Evolutionary conservation across 495 filamentous ascomycete species (phyloP).

Genomic region (Neurospora sp.): DNA sequence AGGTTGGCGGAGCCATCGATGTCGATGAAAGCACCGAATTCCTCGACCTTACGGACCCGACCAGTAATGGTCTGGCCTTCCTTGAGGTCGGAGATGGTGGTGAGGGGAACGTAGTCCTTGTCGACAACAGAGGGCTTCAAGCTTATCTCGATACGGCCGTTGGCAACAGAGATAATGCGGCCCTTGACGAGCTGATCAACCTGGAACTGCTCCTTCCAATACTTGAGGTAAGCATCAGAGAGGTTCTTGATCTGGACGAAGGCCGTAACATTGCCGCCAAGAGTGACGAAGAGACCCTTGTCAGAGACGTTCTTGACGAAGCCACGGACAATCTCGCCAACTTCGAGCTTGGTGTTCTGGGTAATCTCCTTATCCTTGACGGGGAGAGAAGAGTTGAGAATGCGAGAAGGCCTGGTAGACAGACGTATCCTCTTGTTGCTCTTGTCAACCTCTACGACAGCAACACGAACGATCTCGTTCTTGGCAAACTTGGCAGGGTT

Average conservation of each 20-base stretch:
- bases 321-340: conserved; percentile 73
- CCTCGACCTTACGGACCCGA: conserved; percentile 83
- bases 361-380: conserved; percentile 74
- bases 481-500: conserved; percentile 51
- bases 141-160: conserved; percentile 73
- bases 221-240: conserved; percentile 83
- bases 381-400: conserved; percentile 74
- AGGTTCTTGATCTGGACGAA: conserved; percentile 78
- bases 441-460: conserved; percentile 66
- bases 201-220: conserved; percentile 87
- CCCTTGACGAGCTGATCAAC: conserved; percentile 83
- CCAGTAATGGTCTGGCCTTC: conserved; percentile 74
- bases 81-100: conserved; percentile 61
- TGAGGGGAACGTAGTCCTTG: conserved; percentile 59
- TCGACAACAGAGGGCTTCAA: conserved; percentile 77
- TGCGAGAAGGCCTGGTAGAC: conserved; percentile 76
- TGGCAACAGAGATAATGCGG: conserved; percentile 60
- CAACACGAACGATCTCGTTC: conserved; percentile 79
- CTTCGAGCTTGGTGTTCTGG: conserved; percentile 55
- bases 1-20: conserved; percentile 76
- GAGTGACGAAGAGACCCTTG: conserved; percentile 70
- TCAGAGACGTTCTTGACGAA: conserved; percentile 83
- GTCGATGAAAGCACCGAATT: conserved; percentile 89
- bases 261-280: conserved; percentile 71
- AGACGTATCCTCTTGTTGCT: conserved; percentile 74